These are phyloP conservation scores for Amaranthus palmeri DNA, from an alignment of 148 eudicot species.

Conservation along the genomic window DNA sequence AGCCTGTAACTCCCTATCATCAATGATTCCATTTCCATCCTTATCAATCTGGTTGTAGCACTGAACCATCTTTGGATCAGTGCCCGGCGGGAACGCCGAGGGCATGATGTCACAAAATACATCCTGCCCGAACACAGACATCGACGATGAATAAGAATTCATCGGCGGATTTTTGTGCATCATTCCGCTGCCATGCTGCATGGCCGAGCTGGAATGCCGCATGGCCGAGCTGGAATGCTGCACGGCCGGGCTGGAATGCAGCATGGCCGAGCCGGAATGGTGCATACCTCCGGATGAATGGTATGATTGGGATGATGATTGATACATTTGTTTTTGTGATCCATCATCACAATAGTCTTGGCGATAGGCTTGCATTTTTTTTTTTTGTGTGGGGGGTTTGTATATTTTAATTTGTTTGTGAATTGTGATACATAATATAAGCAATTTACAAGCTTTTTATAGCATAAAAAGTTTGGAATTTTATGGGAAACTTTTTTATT, in stretches of 20 bases:
- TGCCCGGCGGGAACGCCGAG: conserved; percentile 32
- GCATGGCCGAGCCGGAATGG: conserved; percentile 1
- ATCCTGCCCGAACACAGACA: conserved; percentile 24
- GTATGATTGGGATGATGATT: background rate
- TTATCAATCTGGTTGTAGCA: conserved; percentile 30
- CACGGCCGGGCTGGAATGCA: background rate
- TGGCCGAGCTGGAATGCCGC: background rate
- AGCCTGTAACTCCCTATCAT: conserved; percentile 30
- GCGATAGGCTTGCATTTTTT: background rate
- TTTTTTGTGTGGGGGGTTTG: background rate
- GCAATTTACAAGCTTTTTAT: background rate
- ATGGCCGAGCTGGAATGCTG: conserved; percentile 1
- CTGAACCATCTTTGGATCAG: conserved; percentile 31
- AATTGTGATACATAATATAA: background rate
- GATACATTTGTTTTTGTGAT: background rate
- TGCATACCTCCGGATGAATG: background rate
- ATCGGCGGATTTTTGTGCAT: conserved; percentile 12
- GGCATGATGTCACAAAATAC: conserved; percentile 25
- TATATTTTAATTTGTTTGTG: background rate
- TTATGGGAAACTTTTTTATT: too few species aligned
- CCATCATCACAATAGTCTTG: too few species aligned
- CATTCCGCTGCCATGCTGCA: background rate
- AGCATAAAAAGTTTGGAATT: background rate
- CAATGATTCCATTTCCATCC: conserved; percentile 29
- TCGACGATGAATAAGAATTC: background rate